Base-by-base conservation (phyloP, 768 basidiomycete species). In the Amylocystis lapponica region DNA sequence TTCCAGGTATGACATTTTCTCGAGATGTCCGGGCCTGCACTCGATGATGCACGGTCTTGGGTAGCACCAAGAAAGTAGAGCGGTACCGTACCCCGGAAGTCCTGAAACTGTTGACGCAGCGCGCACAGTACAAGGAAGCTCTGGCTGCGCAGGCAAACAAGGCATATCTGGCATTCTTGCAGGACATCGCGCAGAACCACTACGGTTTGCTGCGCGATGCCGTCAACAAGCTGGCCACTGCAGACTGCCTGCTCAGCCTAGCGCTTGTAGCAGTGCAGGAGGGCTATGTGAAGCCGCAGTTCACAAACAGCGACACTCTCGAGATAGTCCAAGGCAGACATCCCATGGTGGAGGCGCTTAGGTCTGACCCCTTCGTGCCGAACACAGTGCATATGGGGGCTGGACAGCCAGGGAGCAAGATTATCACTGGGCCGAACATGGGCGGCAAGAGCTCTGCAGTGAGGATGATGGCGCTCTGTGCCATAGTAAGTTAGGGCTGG, bases 351-450 rank as follows among this genome's bases (percentile, higher is more conserved):
- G 94, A 96, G 60, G 74, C 74, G 8, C 64, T 93, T 17, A 70
- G 79, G 29, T 66, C 81, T 1, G 80, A 87, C 48, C 89, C 92
- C 2, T 95, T 90, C 63, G 83, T 97, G 1, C 83, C 91, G 3
- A 97, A 96, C 59, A 75, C 79, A 11, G 62, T 95, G 14, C 54
- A 63, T 1, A 78, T 96, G 58, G 83, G 83, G 7, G 73, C 67
- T 14, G 69, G 57, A 12, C 57, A 64, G 16, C 61, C 78, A 3
- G 64, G 75, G 32, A 78, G 68, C 57, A 81, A 83, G 60, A 75
- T 89, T 36, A 84, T 91, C 48, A 91, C 87, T 0, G 89, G 89
- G 9, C 87, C 86, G 1, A 89, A 88, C 53, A 87, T 89, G 86
- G 86, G 86, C 43, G 86, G 86, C 30, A 96, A 96, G 65, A 91